phyloP scores from a whole-genome alignment of 176 grass and related monocot genomes.

The Lolium rigidum region DNA sequence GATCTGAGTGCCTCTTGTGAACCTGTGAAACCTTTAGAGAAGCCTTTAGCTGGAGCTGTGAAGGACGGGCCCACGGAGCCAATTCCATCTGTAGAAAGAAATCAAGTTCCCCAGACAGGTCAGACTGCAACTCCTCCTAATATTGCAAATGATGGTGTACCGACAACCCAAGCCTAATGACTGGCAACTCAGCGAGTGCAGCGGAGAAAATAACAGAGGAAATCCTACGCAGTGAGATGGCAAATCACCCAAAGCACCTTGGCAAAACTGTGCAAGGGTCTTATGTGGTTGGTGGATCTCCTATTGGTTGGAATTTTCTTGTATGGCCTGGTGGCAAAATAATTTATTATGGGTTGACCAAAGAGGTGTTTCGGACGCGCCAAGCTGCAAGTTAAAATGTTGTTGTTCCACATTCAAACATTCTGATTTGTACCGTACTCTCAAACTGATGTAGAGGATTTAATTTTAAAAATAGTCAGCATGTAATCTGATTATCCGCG shows the following conservation, averaged over 20 bases:
- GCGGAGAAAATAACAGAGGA: conserved; percentile 34
- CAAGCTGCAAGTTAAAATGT: conserved; percentile 41
- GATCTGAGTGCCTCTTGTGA: conserved; percentile 45
- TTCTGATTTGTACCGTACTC: conserved; percentile 30
- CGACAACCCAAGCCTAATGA: conserved; percentile 37
- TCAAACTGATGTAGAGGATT: not conserved
- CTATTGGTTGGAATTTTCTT: conserved; percentile 66
- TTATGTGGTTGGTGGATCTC: conserved; percentile 57
- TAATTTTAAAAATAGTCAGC: not conserved
- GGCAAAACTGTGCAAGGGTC: conserved; percentile 54
- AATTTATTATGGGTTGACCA: conserved; percentile 50
- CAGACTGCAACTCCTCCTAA: conserved; percentile 45
- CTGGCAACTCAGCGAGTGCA: conserved; percentile 29
- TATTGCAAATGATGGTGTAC: conserved; percentile 36
- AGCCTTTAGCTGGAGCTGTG: conserved; percentile 40
- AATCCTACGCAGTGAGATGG: conserved; percentile 30
- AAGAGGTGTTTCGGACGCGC: conserved; percentile 34
- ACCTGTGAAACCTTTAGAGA: conserved; percentile 47
- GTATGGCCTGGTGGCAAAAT: conserved; percentile 55
- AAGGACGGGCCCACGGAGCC: conserved; percentile 45
- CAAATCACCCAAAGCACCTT: conserved; percentile 51
- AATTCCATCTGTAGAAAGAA: conserved; percentile 41
- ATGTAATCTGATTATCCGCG: conserved; percentile 9
- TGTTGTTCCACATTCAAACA: conserved; percentile 27
- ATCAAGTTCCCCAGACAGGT: conserved; percentile 29